These are phyloP conservation scores for Neofusicoccum sp. DNA, from an alignment of 2,329 filamentous ascomycete genomes.

Conservation along the genomic window DNA sequence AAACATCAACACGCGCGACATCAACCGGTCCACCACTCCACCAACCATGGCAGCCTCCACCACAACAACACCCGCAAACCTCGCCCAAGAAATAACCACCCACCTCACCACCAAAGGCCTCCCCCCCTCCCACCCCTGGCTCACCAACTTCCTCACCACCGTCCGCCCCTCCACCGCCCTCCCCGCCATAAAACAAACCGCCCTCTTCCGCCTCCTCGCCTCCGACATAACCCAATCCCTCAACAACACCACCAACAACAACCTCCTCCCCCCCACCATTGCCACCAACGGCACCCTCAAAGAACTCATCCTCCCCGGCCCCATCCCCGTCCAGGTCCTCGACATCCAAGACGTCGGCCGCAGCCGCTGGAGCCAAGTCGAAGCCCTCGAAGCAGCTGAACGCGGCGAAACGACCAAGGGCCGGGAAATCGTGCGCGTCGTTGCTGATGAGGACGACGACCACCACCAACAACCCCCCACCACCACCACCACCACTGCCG, in stretches of 20 bases:
- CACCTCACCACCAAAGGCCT: slow-evolving; percentile 59
- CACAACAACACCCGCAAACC: slow-evolving; percentile 45
- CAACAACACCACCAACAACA: slow-evolving; percentile 31
- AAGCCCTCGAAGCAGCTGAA: slow-evolving; percentile 71
- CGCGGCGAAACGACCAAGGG: slow-evolving; percentile 73
- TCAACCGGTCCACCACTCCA: neutral
- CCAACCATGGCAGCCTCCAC: slow-evolving; percentile 34
- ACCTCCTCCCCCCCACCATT: slow-evolving; percentile 58
- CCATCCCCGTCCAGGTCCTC: slow-evolving; percentile 76
- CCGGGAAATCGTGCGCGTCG: slow-evolving; percentile 75
- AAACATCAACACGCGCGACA: too few relatives aligned
- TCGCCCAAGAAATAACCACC: slow-evolving; percentile 41
- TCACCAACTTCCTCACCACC: slow-evolving; percentile 60
- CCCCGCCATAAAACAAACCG: slow-evolving; percentile 72
- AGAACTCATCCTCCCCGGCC: slow-evolving; percentile 57
- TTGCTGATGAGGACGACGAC: slow-evolving; percentile 38
- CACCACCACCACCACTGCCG: neutral
- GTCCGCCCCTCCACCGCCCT: slow-evolving; percentile 59
- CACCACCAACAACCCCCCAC: too few relatives aligned
- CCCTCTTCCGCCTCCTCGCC: slow-evolving; percentile 74
- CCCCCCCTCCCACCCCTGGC: slow-evolving; percentile 59
- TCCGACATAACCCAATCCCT: slow-evolving; percentile 70
- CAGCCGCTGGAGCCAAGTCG: slow-evolving; percentile 83
- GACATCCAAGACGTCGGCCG: slow-evolving; percentile 80
- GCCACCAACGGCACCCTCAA: slow-evolving; percentile 51